Conservation (phyloP, 768 basidiomycete genomes). For the Lactarius evosmus region DNA sequence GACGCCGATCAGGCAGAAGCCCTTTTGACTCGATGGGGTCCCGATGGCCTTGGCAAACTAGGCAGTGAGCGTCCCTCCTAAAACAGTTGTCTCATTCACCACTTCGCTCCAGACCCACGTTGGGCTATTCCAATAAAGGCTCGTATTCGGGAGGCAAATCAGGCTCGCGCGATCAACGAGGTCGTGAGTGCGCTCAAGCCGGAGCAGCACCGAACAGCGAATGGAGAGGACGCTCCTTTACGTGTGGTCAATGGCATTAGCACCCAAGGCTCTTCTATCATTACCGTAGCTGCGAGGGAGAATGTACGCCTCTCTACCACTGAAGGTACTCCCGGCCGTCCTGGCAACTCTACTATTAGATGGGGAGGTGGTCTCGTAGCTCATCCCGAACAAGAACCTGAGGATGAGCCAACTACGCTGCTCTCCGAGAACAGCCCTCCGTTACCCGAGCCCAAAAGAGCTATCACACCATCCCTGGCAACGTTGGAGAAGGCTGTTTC, state of each 20-base stretch:
- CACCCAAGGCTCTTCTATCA: slow-evolving; percentile 62
- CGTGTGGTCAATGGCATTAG: slow-evolving; percentile 80
- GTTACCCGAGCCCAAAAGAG: slow-evolving; percentile 45
- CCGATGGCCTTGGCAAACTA: slow-evolving; percentile 84
- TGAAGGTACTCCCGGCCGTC: slow-evolving; percentile 53
- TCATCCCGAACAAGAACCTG: slow-evolving; percentile 67
- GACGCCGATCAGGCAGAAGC: slow-evolving; percentile 88
- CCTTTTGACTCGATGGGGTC: slow-evolving; percentile 82
- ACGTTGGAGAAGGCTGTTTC: slow-evolving; percentile 94
- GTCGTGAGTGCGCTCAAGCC: slow-evolving; percentile 69
- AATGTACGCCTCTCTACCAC: slow-evolving; percentile 48
- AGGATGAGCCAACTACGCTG: slow-evolving; percentile 43
- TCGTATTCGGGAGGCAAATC: slow-evolving; percentile 60
- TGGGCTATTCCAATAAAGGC: slow-evolving; percentile 90
- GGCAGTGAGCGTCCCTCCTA: slow-evolving; percentile 54
- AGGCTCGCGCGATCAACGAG: slow-evolving; percentile 72
- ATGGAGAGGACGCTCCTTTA: slow-evolving; percentile 52
- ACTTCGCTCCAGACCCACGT: slow-evolving; percentile 58
- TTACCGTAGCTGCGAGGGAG: slow-evolving; percentile 74
- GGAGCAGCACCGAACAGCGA: slow-evolving; percentile 42
- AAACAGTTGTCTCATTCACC: slow-evolving; percentile 9
- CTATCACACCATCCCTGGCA: slow-evolving; percentile 80
- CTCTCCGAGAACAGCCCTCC: slow-evolving; percentile 30
- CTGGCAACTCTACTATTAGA: slow-evolving; percentile 57
- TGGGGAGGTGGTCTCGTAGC: slow-evolving; percentile 59